Conservation (phyloP, 345 rosid genomes). For the Pistacia integerrima region DNA sequence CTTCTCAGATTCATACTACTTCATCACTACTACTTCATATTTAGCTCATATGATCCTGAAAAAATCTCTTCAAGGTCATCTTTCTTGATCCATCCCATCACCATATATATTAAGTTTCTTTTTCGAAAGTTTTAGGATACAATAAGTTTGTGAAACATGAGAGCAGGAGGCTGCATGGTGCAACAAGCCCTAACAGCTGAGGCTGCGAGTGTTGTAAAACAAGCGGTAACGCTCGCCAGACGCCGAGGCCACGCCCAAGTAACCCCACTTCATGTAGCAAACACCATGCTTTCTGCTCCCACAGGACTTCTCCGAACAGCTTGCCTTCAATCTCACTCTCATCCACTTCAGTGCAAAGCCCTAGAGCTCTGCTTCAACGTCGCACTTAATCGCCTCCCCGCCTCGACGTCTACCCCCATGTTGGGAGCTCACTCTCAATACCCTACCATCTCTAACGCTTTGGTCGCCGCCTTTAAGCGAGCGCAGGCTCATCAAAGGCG, state of each 20-base stretch:
- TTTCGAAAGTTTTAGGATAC: not conserved
- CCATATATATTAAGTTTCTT: conserved; percentile 14
- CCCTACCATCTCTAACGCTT: conserved; percentile 90
- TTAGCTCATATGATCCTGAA: not conserved
- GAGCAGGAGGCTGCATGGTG: conserved; percentile 85
- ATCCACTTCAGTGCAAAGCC: conserved; percentile 94
- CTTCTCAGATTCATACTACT: conserved; percentile 24
- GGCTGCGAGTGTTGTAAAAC: conserved; percentile 74
- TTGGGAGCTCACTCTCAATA: conserved; percentile 57
- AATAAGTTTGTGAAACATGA: conserved; percentile 43
- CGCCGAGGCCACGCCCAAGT: conserved; percentile 96
- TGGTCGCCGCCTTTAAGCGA: conserved; percentile 95
- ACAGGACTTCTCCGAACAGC: conserved; percentile 81
- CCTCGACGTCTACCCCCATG: conserved; percentile 67
- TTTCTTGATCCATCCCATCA: conserved; percentile 20
- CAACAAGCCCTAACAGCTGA: conserved; percentile 82
- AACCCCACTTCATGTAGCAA: conserved; percentile 96
- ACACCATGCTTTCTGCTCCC: conserved; percentile 78
- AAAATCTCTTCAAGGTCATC: conserved; percentile 16
- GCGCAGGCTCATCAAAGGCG: conserved; percentile 99
- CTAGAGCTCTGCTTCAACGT: conserved; percentile 98
- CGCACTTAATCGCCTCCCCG: conserved; percentile 92
- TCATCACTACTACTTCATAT: not conserved
- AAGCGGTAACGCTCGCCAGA: conserved; percentile 73
- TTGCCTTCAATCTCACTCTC: conserved; percentile 92